A percentile compares a stretch with the other conserved stretches of the same genome.
Conservation (phyloP, 2,329 filamentous ascomycete genomes). For the Tothia fuscella region DNA sequence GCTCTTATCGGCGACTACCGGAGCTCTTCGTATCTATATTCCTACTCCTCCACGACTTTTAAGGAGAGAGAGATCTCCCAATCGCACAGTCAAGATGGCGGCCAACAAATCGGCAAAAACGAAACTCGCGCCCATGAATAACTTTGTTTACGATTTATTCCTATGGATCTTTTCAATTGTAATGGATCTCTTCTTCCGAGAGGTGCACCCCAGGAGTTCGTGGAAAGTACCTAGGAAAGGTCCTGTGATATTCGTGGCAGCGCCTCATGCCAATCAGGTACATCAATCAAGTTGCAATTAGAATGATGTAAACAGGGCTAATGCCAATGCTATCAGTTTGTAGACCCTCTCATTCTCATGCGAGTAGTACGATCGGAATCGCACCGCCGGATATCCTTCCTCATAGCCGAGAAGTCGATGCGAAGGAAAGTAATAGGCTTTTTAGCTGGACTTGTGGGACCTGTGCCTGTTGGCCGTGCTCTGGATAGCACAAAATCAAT, state of each 20-base stretch:
- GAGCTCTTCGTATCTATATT: too few relatives aligned
- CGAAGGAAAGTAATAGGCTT: slow-evolving; percentile 79
- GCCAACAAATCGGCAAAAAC: slow-evolving; percentile 1
- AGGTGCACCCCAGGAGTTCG: slow-evolving; percentile 86
- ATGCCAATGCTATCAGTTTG: slow-evolving; percentile 49
- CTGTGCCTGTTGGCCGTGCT: slow-evolving; percentile 84
- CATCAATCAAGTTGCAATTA: slow-evolving; percentile 19
- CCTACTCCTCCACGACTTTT: too few relatives aligned
- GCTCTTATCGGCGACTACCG: too few relatives aligned
- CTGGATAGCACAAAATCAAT: slow-evolving; percentile 78
- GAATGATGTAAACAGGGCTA: not conserved
- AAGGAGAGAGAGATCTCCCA: too few relatives aligned
- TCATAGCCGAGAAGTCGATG: slow-evolving; percentile 94
- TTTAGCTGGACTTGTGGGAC: slow-evolving; percentile 71
- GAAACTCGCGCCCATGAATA: slow-evolving; percentile 9
- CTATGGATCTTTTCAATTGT: slow-evolving; percentile 70
- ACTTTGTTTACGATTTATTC: slow-evolving; percentile 64
- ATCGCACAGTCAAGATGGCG: slow-evolving; percentile 2
- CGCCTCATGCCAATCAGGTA: slow-evolving; percentile 92
- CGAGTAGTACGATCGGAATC: slow-evolving; percentile 79
- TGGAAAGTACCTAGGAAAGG: slow-evolving; percentile 88
- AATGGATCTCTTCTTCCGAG: slow-evolving; percentile 93
- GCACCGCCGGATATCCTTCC: slow-evolving; percentile 75
- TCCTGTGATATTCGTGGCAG: slow-evolving; percentile 88
- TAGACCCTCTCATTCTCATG: slow-evolving; percentile 89